Evolutionary conservation across 2,329 filamentous ascomycete genomes (phyloP).

Genomic region (Xylaria sp.): DNA sequence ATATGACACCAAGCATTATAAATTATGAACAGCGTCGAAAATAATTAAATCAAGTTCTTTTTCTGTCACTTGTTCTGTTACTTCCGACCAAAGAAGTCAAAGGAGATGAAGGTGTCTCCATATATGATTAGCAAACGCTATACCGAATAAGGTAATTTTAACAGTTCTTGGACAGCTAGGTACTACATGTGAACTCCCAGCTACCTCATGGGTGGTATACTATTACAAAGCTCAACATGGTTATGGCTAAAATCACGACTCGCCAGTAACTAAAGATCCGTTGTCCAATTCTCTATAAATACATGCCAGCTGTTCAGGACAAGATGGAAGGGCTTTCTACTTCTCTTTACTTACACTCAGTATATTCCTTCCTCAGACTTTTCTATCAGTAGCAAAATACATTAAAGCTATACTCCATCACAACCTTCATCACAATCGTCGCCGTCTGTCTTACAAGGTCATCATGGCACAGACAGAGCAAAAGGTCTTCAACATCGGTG

Average conservation of each 20-base stretch:
- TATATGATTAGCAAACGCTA: too few species aligned
- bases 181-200: too few species aligned
- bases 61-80: too few species aligned
- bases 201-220: too few species aligned
- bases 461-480: constrained; percentile 30
- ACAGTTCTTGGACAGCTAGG: too few species aligned
- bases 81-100: too few species aligned
- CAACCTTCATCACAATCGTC: constrained; percentile 3
- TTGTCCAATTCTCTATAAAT: not conserved
- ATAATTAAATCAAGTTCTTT: too few species aligned
- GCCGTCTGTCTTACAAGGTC: not conserved
- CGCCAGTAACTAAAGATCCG: not conserved
- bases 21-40: too few species aligned
- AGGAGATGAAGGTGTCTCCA: too few species aligned
- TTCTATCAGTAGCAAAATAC: not conserved
- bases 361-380: not conserved
- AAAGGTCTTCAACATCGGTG: constrained; percentile 61
- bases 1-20: too few species aligned
- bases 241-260: constrained; percentile 7
- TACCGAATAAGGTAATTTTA: too few species aligned
- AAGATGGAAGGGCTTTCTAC: not conserved
- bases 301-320: not conserved
- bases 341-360: not conserved
- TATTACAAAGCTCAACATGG: too few species aligned
- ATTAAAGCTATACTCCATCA: not conserved